phyloP scores from a whole-genome alignment of 805 yeast genomes.

The Saccharomycopsis malanga region DNA sequence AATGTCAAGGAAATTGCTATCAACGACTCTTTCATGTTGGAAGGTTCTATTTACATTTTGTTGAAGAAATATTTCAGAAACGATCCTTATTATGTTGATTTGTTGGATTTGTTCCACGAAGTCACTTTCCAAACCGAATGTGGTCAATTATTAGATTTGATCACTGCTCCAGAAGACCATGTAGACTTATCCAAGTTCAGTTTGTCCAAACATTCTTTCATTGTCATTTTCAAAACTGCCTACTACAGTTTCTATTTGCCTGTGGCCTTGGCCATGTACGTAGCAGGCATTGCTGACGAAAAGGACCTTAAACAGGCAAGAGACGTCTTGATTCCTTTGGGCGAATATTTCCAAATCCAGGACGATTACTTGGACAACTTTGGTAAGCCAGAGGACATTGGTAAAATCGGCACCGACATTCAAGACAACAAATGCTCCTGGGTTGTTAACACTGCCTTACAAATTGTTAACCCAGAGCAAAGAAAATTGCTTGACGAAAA shows the following conservation, averaged over 20 bases:
- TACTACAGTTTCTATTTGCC: conserved; percentile 96
- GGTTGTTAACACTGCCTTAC: conserved; percentile 90
- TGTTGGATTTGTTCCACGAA: conserved; percentile 92
- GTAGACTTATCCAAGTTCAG: conserved; percentile 87
- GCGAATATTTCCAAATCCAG: conserved; percentile 98
- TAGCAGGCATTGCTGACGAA: conserved; percentile 69
- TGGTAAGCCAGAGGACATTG: conserved; percentile 95
- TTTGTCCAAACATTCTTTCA: conserved; percentile 84
- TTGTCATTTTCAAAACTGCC: conserved; percentile 95
- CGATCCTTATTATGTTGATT: conserved; percentile 80
- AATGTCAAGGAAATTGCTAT: conserved; percentile 90
- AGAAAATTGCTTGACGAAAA: conserved; percentile 75
- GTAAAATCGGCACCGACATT: conserved; percentile 97
- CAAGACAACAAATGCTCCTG: conserved; percentile 98
- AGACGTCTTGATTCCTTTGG: conserved; percentile 85
- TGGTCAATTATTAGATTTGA: conserved; percentile 91
- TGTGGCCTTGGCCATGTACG: conserved; percentile 92
- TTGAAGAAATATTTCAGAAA: conserved; percentile 81
- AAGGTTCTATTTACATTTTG: conserved; percentile 84
- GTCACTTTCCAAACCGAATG: conserved; percentile 96
- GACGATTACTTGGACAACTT: conserved; percentile 96
- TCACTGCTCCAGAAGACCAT: conserved; percentile 94
- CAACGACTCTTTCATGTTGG: conserved; percentile 95
- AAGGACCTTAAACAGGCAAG: conserved; percentile 80
- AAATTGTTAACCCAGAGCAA: conserved; percentile 71